phyloP scores from a whole-genome alignment of 1,284 basidiomycete genomes.

The Phenoliferia sp. region DNA sequence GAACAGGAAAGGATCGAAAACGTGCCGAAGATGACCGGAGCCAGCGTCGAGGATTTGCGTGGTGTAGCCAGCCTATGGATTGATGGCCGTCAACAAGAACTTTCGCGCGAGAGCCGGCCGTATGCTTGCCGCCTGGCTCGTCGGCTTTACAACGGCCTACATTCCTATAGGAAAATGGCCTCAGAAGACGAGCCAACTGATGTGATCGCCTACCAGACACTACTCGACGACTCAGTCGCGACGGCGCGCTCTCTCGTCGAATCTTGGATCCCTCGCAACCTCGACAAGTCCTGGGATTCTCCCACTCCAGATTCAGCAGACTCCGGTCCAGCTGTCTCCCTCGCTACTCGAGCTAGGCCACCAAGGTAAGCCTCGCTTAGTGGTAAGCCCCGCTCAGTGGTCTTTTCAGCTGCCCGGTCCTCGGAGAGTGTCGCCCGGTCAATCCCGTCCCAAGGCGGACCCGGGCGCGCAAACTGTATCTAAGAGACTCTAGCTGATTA shows the following conservation, averaged over 20 bases:
- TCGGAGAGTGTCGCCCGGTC: too few relatives aligned
- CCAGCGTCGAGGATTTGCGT: too few relatives aligned
- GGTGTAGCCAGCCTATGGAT: too few relatives aligned
- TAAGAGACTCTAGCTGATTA: neutral
- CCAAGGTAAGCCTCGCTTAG: neutral
- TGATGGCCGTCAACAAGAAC: too few relatives aligned
- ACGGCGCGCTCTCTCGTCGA: slow-evolving; percentile 1
- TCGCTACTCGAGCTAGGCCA: neutral
- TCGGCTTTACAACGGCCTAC: too few relatives aligned
- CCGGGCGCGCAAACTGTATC: too few relatives aligned
- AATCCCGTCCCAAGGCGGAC: too few relatives aligned
- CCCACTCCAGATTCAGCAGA: neutral
- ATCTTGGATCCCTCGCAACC: neutral
- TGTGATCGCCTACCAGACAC: neutral
- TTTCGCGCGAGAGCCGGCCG: too few relatives aligned
- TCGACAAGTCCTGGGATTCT: neutral
- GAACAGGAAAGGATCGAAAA: neutral
- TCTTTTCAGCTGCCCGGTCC: too few relatives aligned
- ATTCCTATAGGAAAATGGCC: too few relatives aligned
- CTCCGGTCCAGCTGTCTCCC: neutral
- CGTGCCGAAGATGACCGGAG: too few relatives aligned
- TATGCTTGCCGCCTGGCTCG: too few relatives aligned
- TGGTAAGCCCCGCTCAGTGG: neutral
- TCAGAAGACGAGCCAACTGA: neutral
- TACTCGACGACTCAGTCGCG: neutral